These are phyloP conservation scores for Aspergillus fischeri DNA, from an alignment of 2,329 filamentous ascomycete species.

Conservation along the genomic window DNA sequence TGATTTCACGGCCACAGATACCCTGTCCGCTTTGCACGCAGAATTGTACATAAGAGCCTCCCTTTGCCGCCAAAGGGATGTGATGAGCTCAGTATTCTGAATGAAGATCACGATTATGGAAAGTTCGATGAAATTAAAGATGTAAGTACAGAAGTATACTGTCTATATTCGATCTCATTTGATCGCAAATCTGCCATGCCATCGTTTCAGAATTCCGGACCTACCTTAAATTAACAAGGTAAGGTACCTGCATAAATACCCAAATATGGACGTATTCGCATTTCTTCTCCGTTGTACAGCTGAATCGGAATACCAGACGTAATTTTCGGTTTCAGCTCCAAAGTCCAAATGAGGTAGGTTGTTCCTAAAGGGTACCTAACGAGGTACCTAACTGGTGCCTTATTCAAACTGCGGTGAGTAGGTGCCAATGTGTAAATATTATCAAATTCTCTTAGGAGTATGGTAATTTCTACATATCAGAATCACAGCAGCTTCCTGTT, in stretches of 20 bases:
- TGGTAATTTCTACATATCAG: no score
- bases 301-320: background rate
- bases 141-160: background rate
- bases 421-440: no score
- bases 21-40: background rate
- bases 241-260: no score
- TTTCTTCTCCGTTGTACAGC: background rate
- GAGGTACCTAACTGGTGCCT: background rate
- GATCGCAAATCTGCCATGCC: background rate
- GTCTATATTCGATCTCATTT: background rate
- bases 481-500: no score
- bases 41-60: background rate
- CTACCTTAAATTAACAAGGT: no score
- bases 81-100: background rate
- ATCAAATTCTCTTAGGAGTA: no score
- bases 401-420: background rate
- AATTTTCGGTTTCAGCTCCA: background rate
- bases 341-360: no score
- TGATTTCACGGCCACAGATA: background rate
- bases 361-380: background rate
- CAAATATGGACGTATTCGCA: background rate
- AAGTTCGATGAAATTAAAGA: background rate
- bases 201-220: background rate
- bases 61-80: background rate
- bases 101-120: background rate